A percentile compares a stretch with the other conserved stretches of the same genome.
Conservation (phyloP, 2,329 filamentous ascomycete genomes). For the Aspergillus fischeri region DNA sequence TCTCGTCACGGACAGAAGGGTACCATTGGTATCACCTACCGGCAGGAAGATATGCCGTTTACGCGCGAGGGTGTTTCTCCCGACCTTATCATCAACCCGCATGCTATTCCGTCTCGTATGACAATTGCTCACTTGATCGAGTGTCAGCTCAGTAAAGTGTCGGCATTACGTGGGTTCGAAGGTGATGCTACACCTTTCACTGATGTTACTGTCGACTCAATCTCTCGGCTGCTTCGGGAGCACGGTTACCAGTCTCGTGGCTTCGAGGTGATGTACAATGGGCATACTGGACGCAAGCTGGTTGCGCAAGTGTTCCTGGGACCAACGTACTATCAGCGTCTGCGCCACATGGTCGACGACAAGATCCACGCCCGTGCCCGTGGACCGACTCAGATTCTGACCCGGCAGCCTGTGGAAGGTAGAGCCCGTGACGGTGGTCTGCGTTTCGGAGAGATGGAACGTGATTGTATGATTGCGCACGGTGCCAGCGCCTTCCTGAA, state of each 20-base stretch:
- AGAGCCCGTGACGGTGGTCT: constrained; percentile 96
- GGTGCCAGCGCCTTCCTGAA: constrained; percentile 95
- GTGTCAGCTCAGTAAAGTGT: constrained; percentile 94
- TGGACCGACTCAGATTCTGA: constrained; percentile 95
- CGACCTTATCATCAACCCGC: constrained; percentile 97
- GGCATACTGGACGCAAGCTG: constrained; percentile 91
- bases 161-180: constrained; percentile 87
- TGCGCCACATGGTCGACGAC: constrained; percentile 99
- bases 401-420: constrained; percentile 94
- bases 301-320: constrained; percentile 94
- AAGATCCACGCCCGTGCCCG: constrained; percentile 99
- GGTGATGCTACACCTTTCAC: constrained; percentile 98
- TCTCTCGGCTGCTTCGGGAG: constrained; percentile 79
- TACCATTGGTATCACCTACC: constrained; percentile 97
- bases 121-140: constrained; percentile 99
- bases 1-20: constrained; percentile 99
- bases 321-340: constrained; percentile 96
- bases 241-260: constrained; percentile 96
- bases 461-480: constrained; percentile 99
- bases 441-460: constrained; percentile 99
- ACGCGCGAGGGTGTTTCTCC: constrained; percentile 85
- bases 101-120: constrained; percentile 99
- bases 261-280: constrained; percentile 98
- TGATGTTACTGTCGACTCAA: constrained; percentile 90
- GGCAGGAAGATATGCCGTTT: constrained; percentile 98